Percentiles rank a stretch among this genome's conserved stretches.
Evolutionary conservation across 345 rosid genomes (phyloP).

Genomic region (Syzygium oleosum): DNA sequence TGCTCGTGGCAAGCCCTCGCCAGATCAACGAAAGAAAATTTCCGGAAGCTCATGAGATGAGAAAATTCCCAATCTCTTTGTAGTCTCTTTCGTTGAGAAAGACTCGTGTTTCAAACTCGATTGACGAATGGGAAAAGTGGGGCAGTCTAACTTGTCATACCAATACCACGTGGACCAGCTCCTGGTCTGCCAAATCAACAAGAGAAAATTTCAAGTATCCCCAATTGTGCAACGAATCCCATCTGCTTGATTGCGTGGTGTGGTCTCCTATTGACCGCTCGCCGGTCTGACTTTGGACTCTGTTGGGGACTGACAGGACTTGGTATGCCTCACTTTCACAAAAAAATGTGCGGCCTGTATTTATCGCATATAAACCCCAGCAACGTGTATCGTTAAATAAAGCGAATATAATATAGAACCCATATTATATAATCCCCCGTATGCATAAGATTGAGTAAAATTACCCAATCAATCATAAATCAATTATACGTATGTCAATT

Average conservation of each 20-base stretch:
- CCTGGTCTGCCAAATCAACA: background rate
- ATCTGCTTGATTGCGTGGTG: background rate
- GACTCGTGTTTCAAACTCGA: background rate
- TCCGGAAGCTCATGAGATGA: background rate
- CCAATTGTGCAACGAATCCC: background rate
- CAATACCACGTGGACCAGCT: background rate
- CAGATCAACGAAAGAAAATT: too few relatives aligned
- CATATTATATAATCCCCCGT: background rate
- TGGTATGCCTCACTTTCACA: background rate
- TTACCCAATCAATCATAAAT: background rate
- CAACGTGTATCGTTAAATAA: background rate
- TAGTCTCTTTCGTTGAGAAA: too few relatives aligned
- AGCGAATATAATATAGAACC: background rate
- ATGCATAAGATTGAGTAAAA: background rate
- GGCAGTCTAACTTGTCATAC: background rate
- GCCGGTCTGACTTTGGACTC: background rate
- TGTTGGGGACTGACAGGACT: background rate
- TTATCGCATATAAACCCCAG: background rate
- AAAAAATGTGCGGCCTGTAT: background rate
- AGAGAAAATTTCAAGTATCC: background rate
- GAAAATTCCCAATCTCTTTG: background rate
- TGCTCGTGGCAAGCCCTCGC: background rate
- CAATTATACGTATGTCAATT: rapidly evolving
- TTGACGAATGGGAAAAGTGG: background rate
- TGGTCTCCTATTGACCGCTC: background rate